Percentiles rank a stretch among this genome's conserved stretches.
phyloP scores from a whole-genome alignment of 805 yeast species.

The Ogataea methylovora region DNA sequence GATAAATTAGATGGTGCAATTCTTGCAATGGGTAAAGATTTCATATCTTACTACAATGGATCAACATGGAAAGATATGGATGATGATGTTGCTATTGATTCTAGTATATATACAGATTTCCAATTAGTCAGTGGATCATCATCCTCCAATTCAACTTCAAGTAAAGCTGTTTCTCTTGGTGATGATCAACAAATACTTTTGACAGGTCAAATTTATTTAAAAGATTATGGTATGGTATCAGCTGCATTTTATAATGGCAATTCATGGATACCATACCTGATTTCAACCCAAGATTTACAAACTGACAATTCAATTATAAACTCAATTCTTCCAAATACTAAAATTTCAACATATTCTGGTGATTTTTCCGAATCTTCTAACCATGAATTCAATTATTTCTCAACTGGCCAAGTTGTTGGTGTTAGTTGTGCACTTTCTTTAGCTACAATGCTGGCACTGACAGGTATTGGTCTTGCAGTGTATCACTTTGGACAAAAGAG shows the following conservation, averaged over 20 bases:
- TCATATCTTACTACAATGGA: conserved; percentile 37
- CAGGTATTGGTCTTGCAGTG: conserved; percentile 31
- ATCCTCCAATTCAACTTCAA: conserved; percentile 12
- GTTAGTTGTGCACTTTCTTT: conserved; percentile 63
- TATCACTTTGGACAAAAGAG: conserved; percentile 27
- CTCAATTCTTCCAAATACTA: conserved; percentile 28
- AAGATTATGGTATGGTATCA: conserved; percentile 46
- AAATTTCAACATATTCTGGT: too few species aligned
- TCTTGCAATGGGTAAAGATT: conserved; percentile 33
- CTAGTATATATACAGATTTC: conserved; percentile 35
- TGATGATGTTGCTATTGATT: conserved; percentile 17
- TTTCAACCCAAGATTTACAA: conserved; percentile 28
- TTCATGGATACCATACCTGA: conserved; percentile 59
- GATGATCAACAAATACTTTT: conserved; percentile 42
- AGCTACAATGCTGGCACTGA: conserved; percentile 36
- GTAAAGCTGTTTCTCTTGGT: conserved; percentile 31
- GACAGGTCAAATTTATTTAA: conserved; percentile 47
- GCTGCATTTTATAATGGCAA: conserved; percentile 61
- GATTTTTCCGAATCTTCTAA: too few species aligned
- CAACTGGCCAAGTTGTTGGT: conserved; percentile 60
- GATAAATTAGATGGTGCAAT: conserved; percentile 33
- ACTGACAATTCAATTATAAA: conserved; percentile 15
- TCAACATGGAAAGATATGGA: conserved; percentile 40
- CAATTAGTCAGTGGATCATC: conserved; percentile 9
- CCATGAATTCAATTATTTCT: conserved; percentile 26